These are phyloP conservation scores for Lachancea dasiensis DNA, from an alignment of 805 yeast genomes.

Conservation along the genomic window DNA sequence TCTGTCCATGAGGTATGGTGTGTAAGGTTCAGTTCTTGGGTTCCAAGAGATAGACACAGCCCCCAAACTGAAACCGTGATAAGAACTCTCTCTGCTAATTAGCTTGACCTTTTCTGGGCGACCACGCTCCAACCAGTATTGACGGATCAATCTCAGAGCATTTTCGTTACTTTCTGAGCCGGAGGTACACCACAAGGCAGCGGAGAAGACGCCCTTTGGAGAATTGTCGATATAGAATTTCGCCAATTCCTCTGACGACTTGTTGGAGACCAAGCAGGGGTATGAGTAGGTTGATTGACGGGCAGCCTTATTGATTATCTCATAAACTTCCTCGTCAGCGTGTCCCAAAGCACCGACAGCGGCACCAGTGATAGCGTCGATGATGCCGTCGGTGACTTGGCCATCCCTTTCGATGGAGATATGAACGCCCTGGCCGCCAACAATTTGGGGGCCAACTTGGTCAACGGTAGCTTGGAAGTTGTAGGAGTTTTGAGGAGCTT, in stretches of 20 bases:
- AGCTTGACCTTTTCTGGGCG: constrained; percentile 37
- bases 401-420: constrained; percentile 39
- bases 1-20: constrained; percentile 27
- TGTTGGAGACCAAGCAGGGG: constrained; percentile 31
- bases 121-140: constrained; percentile 41
- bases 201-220: constrained; percentile 35
- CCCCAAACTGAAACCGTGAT: constrained; percentile 47
- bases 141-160: constrained; percentile 52
- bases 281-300: constrained; percentile 36
- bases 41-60: constrained; percentile 39
- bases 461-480: constrained; percentile 40
- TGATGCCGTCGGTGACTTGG: constrained; percentile 30
- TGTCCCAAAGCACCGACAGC: constrained; percentile 47
- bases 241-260: constrained; percentile 39
- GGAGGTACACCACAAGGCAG: constrained; percentile 47
- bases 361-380: constrained; percentile 49
- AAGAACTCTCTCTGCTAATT: constrained; percentile 40
- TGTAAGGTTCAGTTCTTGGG: constrained; percentile 33
- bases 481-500: constrained; percentile 24
- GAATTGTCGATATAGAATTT: constrained; percentile 37
- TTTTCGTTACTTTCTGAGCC: constrained; percentile 71
- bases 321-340: constrained; percentile 33
- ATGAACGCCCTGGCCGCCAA: constrained; percentile 39
- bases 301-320: constrained; percentile 36
- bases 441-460: constrained; percentile 36